Evolutionary conservation across 2,329 filamentous ascomycete species (phyloP).

Genomic region (Aspergillus sp.): DNA sequence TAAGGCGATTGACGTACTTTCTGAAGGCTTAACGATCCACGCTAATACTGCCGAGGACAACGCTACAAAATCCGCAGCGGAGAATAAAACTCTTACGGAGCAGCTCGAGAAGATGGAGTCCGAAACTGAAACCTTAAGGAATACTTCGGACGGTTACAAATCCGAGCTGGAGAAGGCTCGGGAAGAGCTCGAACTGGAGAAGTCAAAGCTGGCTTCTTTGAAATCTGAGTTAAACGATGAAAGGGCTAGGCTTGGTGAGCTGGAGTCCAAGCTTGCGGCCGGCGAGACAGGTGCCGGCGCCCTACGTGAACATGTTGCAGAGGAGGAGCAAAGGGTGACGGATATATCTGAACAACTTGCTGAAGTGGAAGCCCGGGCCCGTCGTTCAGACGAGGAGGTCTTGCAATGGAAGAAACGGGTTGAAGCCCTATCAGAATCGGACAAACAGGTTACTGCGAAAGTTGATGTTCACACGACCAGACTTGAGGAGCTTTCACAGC

Average conservation of each 20-base stretch:
- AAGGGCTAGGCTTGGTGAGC: slow-evolving; percentile 65
- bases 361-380: slow-evolving; percentile 72
- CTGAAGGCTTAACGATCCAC: slow-evolving; percentile 61
- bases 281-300: slow-evolving; percentile 82
- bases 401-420: slow-evolving; percentile 65
- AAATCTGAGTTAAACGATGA: slow-evolving; percentile 61
- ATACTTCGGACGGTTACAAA: slow-evolving; percentile 55
- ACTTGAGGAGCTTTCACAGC: slow-evolving; percentile 80
- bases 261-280: slow-evolving; percentile 73
- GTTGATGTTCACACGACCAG: slow-evolving; percentile 70
- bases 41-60: slow-evolving; percentile 61
- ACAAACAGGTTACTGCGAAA: slow-evolving; percentile 47
- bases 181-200: slow-evolving; percentile 53
- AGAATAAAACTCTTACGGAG: slow-evolving; percentile 61
- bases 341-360: slow-evolving; percentile 69
- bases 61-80: slow-evolving; percentile 59
- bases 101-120: slow-evolving; percentile 56
- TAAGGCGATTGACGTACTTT: slow-evolving; percentile 59
- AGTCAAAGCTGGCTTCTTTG: slow-evolving; percentile 48
- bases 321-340: slow-evolving; percentile 71
- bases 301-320: slow-evolving; percentile 70
- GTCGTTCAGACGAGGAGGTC: slow-evolving; percentile 74
- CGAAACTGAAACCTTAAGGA: slow-evolving; percentile 57
- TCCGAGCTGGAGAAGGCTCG: slow-evolving; percentile 52
- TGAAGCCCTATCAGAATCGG: slow-evolving; percentile 30